Conservation (phyloP, 108 stramenopile species). For the Cyclotella sp. region DNA sequence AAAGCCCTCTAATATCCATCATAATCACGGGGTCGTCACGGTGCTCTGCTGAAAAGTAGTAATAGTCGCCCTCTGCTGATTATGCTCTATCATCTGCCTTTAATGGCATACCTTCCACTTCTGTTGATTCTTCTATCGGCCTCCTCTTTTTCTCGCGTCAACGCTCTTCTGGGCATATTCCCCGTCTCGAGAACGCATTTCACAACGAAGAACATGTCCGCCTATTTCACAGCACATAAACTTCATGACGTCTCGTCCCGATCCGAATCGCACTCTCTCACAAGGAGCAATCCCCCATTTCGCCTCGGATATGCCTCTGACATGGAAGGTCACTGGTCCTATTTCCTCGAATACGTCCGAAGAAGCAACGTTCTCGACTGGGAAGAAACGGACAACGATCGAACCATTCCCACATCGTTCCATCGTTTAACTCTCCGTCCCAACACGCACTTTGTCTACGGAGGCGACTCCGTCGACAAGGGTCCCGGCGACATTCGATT, state of each 20-base stretch:
- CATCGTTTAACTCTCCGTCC: conserved; percentile 38
- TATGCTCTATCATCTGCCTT: no score
- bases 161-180: no score
- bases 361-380: conserved; percentile 51
- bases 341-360: conserved; percentile 58
- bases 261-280: background rate
- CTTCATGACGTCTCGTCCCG: background rate
- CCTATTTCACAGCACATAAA: no score
- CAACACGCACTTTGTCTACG: conserved; percentile 66
- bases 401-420: conserved; percentile 1
- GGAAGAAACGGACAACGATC: conserved; percentile 21
- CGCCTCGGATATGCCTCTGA: conserved; percentile 63
- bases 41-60: no score
- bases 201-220: no score
- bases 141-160: no score
- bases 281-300: conserved; percentile 12
- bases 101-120: no score
- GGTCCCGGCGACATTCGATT: conserved; percentile 78
- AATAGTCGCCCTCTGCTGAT: no score
- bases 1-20: no score
- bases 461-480: conserved; percentile 79
- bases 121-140: no score
- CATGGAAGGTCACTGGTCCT: conserved; percentile 66
- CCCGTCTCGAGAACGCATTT: no score
- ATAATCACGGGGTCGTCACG: no score